Conservation (phyloP, 2,329 filamentous ascomycete species). For the Pezicula neosporulosa region DNA sequence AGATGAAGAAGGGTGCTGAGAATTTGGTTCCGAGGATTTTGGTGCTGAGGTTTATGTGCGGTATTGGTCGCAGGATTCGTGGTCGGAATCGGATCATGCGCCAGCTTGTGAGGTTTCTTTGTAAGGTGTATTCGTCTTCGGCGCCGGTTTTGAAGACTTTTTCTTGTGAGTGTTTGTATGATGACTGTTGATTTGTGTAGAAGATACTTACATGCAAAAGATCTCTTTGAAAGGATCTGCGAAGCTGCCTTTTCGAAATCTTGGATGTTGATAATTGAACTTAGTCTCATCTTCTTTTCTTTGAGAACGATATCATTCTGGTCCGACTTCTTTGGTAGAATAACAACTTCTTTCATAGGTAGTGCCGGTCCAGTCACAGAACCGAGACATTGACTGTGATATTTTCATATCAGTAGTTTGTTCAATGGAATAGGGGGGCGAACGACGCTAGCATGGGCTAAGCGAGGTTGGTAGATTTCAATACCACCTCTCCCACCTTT, state of each 20-base stretch:
- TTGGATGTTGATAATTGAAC: not conserved
- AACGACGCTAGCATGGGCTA: too few species aligned
- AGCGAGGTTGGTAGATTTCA: too few species aligned
- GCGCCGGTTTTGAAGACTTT: not conserved
- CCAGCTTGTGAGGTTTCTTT: not conserved
- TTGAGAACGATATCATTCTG: not conserved
- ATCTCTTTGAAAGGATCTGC: not conserved
- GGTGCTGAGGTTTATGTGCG: not conserved
- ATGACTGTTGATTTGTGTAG: not conserved
- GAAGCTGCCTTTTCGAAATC: not conserved
- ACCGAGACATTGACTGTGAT: not conserved
- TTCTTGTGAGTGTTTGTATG: not conserved
- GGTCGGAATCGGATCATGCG: slow-evolving; percentile 5
- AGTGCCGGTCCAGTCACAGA: not conserved
- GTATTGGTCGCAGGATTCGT: slow-evolving; percentile 4
- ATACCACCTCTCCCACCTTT: too few species aligned
- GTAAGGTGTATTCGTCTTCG: not conserved
- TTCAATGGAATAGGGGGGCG: too few species aligned
- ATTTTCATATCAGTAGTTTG: not conserved
- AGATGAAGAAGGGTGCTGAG: slow-evolving; percentile 8
- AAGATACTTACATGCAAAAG: not conserved
- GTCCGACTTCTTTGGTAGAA: not conserved
- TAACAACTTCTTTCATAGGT: not conserved
- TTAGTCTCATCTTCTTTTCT: not conserved
- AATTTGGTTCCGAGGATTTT: slow-evolving; percentile 5